Evolutionary conservation across 768 basidiomycete species (phyloP), one percentile per base, ranked within the genome.

Genomic region (Podaxis carcinomalis): DNA sequence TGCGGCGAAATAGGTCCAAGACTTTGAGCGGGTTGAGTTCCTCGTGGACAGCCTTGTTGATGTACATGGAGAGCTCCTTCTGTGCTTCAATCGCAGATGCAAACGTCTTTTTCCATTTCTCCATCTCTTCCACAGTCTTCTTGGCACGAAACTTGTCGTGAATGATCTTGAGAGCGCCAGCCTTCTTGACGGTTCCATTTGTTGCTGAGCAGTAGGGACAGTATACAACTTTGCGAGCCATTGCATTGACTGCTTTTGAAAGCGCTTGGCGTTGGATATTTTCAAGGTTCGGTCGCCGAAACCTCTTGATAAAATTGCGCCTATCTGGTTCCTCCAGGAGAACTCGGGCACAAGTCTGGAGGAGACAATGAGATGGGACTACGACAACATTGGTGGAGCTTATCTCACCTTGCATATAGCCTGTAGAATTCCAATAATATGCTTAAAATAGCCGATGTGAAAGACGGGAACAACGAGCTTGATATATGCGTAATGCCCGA

Each of bases 401-500:
- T 47, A 66, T 27, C 80, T 57, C 63, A 94, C 95, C 78, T 99
- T 99, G 83, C 97, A 99, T 65, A 98, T 95, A 66, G 91, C 90
- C 70, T 98, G 97, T 1, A 98, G 82, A 64, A 98, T 90, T 25
- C 84, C 83, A 62, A 98, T 93, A 16, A 90, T 93, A 66, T 98
- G 95, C 72, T 95, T 92, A 79, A 99, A 98, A 75, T 93, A 99
- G 5, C 97, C 97, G 59, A 98, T 93, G 71, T 99, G 97, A 73
- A 98, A 99, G 19, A 98, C 95, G 0, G 97, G 97, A 19, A 99
- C 87, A 35, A 90, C 87, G 46, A 99, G 83, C 74, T 97, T 98
- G 77, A 99, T 98, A 75, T 98, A 98, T 4, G 95, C 95, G 72
- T 97, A 98, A 73, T 99, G 97, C 1, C 97, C 97, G 23, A 97